Percentiles rank a stretch among this genome's conserved stretches.
These are phyloP conservation scores for Atalantia buxifolia DNA, from an alignment of 345 rosid genomes.

Conservation along the genomic window DNA sequence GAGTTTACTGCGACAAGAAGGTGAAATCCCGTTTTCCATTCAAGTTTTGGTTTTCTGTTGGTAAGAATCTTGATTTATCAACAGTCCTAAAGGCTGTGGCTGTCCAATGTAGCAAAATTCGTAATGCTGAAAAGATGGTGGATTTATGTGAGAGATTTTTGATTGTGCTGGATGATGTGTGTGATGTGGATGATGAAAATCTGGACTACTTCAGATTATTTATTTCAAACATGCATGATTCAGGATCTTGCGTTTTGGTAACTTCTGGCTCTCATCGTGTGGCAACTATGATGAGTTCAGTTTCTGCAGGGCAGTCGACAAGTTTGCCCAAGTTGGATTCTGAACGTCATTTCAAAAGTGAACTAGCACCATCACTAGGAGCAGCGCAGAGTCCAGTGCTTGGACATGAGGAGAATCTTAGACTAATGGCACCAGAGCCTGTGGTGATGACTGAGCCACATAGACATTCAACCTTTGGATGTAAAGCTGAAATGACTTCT, in stretches of 20 bases:
- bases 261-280: background rate
- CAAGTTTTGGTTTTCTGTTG: slow-evolving; percentile 16
- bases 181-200: background rate
- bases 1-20: slow-evolving; percentile 3
- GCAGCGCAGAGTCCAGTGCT: no score
- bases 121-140: background rate
- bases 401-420: no score
- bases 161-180: slow-evolving; percentile 8
- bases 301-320: background rate
- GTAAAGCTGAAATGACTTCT: no score
- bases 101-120: background rate
- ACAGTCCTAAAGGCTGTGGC: background rate
- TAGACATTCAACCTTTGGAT: no score
- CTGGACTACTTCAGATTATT: background rate
- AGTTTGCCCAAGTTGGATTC: background rate
- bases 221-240: background rate
- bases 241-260: background rate
- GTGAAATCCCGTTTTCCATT: slow-evolving; percentile 2
- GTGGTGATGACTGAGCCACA: no score
- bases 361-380: no score
- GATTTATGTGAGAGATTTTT: background rate
- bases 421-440: no score
- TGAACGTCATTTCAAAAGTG: no score
- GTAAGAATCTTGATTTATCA: background rate
- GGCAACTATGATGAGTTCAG: background rate